These are phyloP conservation scores for Penicillium dipodomyicola DNA, from an alignment of 495 filamentous ascomycete species.

Conservation along the genomic window DNA sequence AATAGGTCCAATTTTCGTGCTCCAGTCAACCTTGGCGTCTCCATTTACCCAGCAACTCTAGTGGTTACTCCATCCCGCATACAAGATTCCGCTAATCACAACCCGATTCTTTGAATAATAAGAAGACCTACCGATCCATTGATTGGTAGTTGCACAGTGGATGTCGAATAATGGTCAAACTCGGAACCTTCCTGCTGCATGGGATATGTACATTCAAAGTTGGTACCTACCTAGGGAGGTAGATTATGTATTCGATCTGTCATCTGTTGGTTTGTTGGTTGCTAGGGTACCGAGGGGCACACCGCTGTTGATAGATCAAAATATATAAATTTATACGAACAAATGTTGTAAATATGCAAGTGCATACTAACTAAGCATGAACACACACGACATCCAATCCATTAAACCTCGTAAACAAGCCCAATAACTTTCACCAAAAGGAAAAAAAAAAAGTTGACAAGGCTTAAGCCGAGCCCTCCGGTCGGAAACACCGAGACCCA, in stretches of 20 bases:
- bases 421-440: neutral
- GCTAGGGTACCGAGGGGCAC: conserved; percentile 28
- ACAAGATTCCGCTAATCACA: conserved; percentile 15
- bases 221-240: neutral
- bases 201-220: neutral
- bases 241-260: conserved; percentile 24
- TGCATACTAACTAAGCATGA: neutral
- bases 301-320: conserved; percentile 21
- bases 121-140: conserved; percentile 12
- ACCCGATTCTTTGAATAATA: conserved; percentile 12
- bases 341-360: neutral
- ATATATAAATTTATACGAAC: neutral
- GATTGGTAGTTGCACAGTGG: conserved; percentile 14
- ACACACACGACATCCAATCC: neutral
- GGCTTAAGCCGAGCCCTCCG: conserved; percentile 17
- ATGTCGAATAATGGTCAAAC: neutral
- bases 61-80: neutral
- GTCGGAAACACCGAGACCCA: conserved; percentile 28
- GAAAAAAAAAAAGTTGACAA: neutral
- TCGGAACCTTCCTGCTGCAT: neutral
- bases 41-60: conserved; percentile 7
- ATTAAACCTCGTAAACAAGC: neutral
- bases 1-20: conserved; percentile 14
- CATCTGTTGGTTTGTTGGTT: conserved; percentile 27
- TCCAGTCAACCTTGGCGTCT: conserved; percentile 1